A percentile compares a stretch with the other conserved stretches of the same genome.
Evolutionary conservation across 2,329 filamentous ascomycete genomes (phyloP).

Genomic region (Corinectria fuckeliana): DNA sequence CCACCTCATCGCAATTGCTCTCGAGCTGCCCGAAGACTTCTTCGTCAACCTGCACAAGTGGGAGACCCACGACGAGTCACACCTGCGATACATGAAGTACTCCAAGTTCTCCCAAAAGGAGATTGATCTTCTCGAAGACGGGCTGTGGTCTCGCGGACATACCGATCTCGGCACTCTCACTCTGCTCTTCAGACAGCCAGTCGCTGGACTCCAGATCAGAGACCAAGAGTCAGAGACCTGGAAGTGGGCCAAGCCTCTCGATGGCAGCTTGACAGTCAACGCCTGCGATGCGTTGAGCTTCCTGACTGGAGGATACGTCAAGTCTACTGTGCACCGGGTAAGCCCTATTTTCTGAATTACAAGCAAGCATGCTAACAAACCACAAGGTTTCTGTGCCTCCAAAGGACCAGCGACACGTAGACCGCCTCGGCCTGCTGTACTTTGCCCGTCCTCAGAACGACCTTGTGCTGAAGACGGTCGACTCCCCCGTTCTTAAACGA

Average conservation of each 20-base stretch:
- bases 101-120: conserved; percentile 55
- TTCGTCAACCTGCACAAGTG: conserved; percentile 60
- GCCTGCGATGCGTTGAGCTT: conserved; percentile 56
- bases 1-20: conserved; percentile 64
- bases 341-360: not conserved
- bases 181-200: conserved; percentile 63
- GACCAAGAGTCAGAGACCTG: conserved; percentile 54
- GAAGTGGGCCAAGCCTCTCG: conserved; percentile 57
- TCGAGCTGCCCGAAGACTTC: conserved; percentile 66
- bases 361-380: not conserved
- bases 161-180: conserved; percentile 64
- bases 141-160: conserved; percentile 56
- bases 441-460: conserved; percentile 55
- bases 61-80: conserved; percentile 63
- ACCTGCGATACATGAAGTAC: conserved; percentile 69
- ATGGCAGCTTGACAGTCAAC: conserved; percentile 59
- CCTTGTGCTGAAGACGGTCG: conserved; percentile 45
- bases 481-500: conserved; percentile 46
- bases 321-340: conserved; percentile 50
- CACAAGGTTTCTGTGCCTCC: conserved; percentile 47
- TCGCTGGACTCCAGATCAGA: conserved; percentile 61
- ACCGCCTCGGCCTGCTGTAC: conserved; percentile 57
- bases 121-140: conserved; percentile 50
- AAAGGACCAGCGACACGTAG: conserved; percentile 51
- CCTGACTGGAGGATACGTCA: conserved; percentile 55